phyloP scores from a whole-genome alignment of 2,329 filamentous ascomycete genomes.

The Graphium sp. region DNA sequence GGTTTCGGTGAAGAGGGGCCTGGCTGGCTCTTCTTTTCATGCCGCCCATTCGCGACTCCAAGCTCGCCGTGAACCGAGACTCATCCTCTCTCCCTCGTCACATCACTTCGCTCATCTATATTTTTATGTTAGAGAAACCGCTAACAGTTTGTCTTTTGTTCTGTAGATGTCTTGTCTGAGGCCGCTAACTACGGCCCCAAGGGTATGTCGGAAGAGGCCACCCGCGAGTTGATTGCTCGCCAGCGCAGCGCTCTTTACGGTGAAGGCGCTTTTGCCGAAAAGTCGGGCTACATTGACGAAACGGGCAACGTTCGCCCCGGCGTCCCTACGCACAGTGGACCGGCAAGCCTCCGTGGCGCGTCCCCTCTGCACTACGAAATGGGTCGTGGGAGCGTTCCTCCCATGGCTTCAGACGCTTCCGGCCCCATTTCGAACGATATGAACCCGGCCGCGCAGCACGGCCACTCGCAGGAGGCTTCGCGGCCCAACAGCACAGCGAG shows the following conservation, averaged over 20 bases:
- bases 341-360: slow-evolving; percentile 51
- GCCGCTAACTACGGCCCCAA: slow-evolving; percentile 33
- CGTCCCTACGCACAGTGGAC: slow-evolving; percentile 47
- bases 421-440: too few species aligned
- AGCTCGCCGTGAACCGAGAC: too few species aligned
- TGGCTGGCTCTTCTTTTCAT: slow-evolving; percentile 2
- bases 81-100: too few species aligned
- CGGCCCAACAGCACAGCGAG: slow-evolving; percentile 76
- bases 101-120: slow-evolving; percentile 4
- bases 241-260: slow-evolving; percentile 92
- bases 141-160: slow-evolving; percentile 1
- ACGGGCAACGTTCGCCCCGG: slow-evolving; percentile 43
- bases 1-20: too few species aligned
- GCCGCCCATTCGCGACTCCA: too few species aligned
- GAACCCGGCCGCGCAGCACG: slow-evolving; percentile 36
- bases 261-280: slow-evolving; percentile 53
- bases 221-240: slow-evolving; percentile 86
- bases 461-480: slow-evolving; percentile 1
- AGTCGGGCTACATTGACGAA: slow-evolving; percentile 51
- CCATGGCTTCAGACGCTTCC: slow-evolving; percentile 12
- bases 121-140: slow-evolving; percentile 3
- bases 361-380: slow-evolving; percentile 61
- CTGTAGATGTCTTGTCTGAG: slow-evolving; percentile 33
- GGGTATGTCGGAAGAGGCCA: slow-evolving; percentile 87
- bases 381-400: slow-evolving; percentile 21